Evolutionary conservation across 441 rosid species (phyloP), one percentile per base, ranked within the genome.

Genomic region (Jatropha podagrica): DNA sequence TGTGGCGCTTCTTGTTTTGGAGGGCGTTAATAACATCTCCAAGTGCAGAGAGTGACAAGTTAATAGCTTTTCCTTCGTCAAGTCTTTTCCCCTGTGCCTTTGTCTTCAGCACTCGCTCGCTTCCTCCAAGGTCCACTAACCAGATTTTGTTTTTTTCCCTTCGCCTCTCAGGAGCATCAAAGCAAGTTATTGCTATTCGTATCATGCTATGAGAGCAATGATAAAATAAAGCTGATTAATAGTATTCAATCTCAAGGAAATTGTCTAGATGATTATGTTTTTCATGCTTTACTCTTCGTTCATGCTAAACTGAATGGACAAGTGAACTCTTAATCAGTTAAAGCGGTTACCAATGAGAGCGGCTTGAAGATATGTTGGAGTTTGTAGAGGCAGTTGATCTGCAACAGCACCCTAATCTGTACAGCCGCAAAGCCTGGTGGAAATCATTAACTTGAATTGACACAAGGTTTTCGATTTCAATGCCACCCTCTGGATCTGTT

Each of bases 11-110:
- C 78, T 84, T 90, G 83, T 81, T 88, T 63, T 91, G 98, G 75
- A 93, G 93, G 73, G 93, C 88, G 74, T 84, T 72, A 54, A 93
- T 88, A 77, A 93, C 98, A 86, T 93, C 91, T 71, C 93, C 96
- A 41, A 93, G 89, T 71, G 96, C 91, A 68, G 94, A 91, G 63
- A 91, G 92, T 40, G 98, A 91, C 85, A 90, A 78, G 81, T 93
- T 93, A 67, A 93, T 93, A 51, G 97, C 95, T 88, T 89, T 91
- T 77, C 98, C 98, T 91, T 93, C 98, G 81, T 90, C 92, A 56
- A 93, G 83, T 84, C 98, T 90, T 84, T 84, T 90, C 60, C 98
- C 98, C 81, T 77, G 77, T 75, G 98, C 95, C 86, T 83, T 90
- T 20, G 97, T 91, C 89, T 91, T 93, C 79, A 89, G 79, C 71